Percentiles rank a stretch among this genome's conserved stretches.
Conservation (phyloP, 805 yeast genomes). For the Cyberlindnera sargentensis region DNA sequence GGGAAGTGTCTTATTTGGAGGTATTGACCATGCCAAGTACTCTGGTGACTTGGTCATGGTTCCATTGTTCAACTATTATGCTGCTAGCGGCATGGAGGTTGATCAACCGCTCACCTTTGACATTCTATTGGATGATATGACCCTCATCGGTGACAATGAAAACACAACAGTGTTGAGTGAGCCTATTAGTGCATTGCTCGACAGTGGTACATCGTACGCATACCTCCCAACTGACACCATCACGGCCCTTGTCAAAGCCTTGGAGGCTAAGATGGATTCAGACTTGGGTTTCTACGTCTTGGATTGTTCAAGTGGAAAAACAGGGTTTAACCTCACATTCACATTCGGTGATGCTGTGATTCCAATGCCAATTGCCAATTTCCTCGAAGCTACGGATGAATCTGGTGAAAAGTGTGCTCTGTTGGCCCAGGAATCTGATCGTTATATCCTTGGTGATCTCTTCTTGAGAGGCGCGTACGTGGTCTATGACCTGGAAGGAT, state of each 20-base stretch:
- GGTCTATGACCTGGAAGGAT: slow-evolving; percentile 57
- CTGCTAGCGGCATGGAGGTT: slow-evolving; percentile 33
- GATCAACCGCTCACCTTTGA: slow-evolving; percentile 18
- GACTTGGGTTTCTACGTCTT: neutral
- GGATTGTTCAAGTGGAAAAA: slow-evolving; percentile 1
- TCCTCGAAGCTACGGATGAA: neutral
- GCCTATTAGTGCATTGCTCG: slow-evolving; percentile 30
- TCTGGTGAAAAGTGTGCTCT: slow-evolving; percentile 1
- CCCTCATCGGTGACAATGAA: slow-evolving; percentile 24
- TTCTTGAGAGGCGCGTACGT: slow-evolving; percentile 59
- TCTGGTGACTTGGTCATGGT: slow-evolving; percentile 39
- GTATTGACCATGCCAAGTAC: slow-evolving; percentile 49
- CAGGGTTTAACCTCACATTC: neutral
- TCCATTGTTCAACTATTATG: slow-evolving; percentile 22
- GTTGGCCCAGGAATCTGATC: slow-evolving; percentile 17
- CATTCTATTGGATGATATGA: slow-evolving; percentile 21
- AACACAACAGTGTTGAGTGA: neutral
- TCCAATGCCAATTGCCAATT: slow-evolving; percentile 2
- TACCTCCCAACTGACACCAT: slow-evolving; percentile 31
- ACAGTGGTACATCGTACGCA: slow-evolving; percentile 52
- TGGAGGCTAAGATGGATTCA: neutral
- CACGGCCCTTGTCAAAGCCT: neutral
- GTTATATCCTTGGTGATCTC: slow-evolving; percentile 54
- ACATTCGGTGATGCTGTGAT: neutral
- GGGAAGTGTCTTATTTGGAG: slow-evolving; percentile 59